Evolutionary conservation across 1,284 basidiomycete species (phyloP).

Genomic region (Melanopsichium pennsylvanicum): DNA sequence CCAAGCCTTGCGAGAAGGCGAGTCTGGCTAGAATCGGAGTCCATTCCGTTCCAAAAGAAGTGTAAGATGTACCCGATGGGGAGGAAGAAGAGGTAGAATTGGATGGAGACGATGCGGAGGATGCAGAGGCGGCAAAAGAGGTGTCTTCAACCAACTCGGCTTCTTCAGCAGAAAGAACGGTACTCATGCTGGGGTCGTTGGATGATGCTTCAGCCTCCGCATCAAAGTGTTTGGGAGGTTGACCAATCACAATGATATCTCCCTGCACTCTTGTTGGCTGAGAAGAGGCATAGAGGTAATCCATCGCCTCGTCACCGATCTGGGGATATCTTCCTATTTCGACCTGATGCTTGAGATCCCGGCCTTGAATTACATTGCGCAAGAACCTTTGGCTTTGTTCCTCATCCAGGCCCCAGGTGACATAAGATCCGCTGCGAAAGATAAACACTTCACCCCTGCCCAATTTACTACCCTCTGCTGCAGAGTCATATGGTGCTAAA

Average conservation of each 20-base stretch:
- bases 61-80: constrained; percentile 5
- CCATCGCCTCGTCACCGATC: constrained; percentile 64
- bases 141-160: background rate
- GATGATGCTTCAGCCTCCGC: constrained; percentile 11
- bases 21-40: constrained; percentile 54
- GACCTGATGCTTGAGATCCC: constrained; percentile 30
- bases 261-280: constrained; percentile 60
- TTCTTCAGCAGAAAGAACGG: background rate
- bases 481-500: background rate
- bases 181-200: background rate
- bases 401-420: constrained; percentile 61
- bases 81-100: background rate
- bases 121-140: background rate
- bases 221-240: constrained; percentile 42
- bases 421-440: constrained; percentile 60
- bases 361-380: constrained; percentile 47
- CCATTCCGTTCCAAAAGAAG: constrained; percentile 47
- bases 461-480: too few species aligned
- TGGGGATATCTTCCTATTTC: constrained; percentile 48
- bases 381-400: constrained; percentile 54
- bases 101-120: background rate
- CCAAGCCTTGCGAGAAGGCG: constrained; percentile 62
- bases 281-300: constrained; percentile 51
- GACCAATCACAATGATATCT: constrained; percentile 61
- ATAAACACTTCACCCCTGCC: constrained; percentile 59